Percentiles rank a stretch among this genome's conserved stretches.
These are phyloP conservation scores for Neofusicoccum cordaticola DNA, from an alignment of 2,329 filamentous ascomycete genomes.

Conservation along the genomic window DNA sequence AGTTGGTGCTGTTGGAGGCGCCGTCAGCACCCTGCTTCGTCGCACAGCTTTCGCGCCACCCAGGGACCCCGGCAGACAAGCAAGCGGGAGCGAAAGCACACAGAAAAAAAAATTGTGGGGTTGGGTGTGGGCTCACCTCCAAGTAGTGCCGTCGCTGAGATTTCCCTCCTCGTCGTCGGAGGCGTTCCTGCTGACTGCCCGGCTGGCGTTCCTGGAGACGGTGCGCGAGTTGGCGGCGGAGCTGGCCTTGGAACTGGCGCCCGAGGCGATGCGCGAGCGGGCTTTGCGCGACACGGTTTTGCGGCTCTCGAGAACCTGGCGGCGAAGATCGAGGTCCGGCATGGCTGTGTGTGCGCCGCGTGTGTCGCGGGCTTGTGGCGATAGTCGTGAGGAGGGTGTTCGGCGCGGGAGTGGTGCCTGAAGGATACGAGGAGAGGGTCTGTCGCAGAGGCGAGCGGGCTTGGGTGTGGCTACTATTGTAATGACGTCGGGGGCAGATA, in stretches of 20 bases:
- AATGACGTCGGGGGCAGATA: conserved; percentile 16
- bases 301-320: conserved; percentile 68
- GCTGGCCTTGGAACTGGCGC: conserved; percentile 56
- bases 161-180: conserved; percentile 63
- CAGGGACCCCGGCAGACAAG: neutral
- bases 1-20: conserved; percentile 51
- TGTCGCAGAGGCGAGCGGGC: neutral
- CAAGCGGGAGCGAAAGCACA: neutral
- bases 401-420: neutral
- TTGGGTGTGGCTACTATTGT: neutral
- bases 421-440: neutral
- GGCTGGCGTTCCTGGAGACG: conserved; percentile 49
- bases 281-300: conserved; percentile 72
- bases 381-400: neutral
- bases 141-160: conserved; percentile 58
- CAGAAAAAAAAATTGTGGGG: neutral
- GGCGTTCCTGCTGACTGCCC: conserved; percentile 59
- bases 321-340: conserved; percentile 55
- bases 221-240: conserved; percentile 59
- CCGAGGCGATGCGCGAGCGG: conserved; percentile 55
- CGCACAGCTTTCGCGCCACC: neutral
- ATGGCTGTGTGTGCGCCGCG: conserved; percentile 37
- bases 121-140: conserved; percentile 44
- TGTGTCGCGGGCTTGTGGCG: conserved; percentile 19
- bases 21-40: neutral